Evolutionary conservation across 2,329 filamentous ascomycete genomes (phyloP), one percentile per base, ranked within the genome.

Genomic region (Scleromitrula shiraiana): DNA sequence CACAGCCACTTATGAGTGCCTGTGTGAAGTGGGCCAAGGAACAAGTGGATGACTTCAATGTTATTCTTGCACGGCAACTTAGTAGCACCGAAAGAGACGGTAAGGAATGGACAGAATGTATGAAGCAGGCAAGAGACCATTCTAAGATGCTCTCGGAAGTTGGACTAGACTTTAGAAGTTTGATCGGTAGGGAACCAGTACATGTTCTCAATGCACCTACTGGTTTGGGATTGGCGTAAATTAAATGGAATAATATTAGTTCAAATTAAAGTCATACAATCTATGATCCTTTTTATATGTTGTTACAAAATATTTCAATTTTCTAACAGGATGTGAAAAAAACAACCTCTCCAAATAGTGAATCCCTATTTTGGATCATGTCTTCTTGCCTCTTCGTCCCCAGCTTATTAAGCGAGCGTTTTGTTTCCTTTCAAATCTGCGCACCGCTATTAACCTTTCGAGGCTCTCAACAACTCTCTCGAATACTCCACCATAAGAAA

Each of bases 11-110:
- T 72, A 94, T 93, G 77, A 95, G 88, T 60, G 89, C 90, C 0
- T 95, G 89, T 59, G 91, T 98, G 59, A 94, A 91, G 63, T 98
- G 93, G 93, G 90, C 89, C n/a, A 97, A 96, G 67, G 85, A 93
- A 59, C 83, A 95, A 63, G 81, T 97, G 1, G 90, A 96, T 59
- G 82, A 82, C 2, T 97, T 97, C 72, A 97, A 96, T 60, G 75
- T 75, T 38, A 81, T 93, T 42, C 72, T 98, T 30, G 80, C 77
- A 29, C 75, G 91, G 50, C 93, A 97, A 68, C 71, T 98, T 52
- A 94, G 88, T 67, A 89, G 86, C 62, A 85, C 93, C 2, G 84
- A 94, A 52, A 76, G 74, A 41, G 82, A 77, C n/a, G 83, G 84
- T 12, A 75, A 80, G 37, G 76, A 87, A 1, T 96, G 88, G 87